Base-by-base conservation (phyloP, 352 stramenopile species). In the Saprolegnia diclina region DNA sequence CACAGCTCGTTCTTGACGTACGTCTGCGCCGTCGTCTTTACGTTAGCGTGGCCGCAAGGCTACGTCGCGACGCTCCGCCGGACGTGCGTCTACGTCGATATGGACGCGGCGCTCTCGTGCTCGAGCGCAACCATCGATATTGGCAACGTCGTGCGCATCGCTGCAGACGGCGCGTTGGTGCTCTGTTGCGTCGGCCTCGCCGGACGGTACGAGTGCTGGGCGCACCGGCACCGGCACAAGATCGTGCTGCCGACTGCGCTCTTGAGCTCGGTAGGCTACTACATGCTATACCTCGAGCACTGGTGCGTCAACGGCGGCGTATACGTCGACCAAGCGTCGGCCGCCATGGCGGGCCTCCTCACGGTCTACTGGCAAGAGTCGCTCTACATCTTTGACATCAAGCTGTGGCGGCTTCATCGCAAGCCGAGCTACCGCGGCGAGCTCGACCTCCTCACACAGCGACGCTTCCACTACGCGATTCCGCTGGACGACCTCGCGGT, bases 61-160 rank as follows among this genome's bases (percentile, higher is more conserved):
- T 37, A 50, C 52, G 44, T 1, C 42, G 37, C 57, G 40, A 26
- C 16, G 46, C 40, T 55, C 40, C 29, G 38, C 63, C 86, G 73
- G 22, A 74, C 71, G 24, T 79, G 74, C 55, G 71, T 64, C 52
- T 81, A 66, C 54, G 77, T 56, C 5, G 74, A 48, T 24, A 63
- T 73, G n/a, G 81, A 78, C 24, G 76, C 65, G 50, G 56, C 37
- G 56, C 55, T 48, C 42, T 38, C 48, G 19, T 48, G 63, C 53
- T 53, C 22, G 5, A 56, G 19, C 40, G 53, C 26, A 4, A 19
- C 63, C 24, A 16, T 68, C 29, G 54, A 69, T 29, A 46, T 66
- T 45, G 35, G 70, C 48, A 32, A 29, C 32, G 4, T 67, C 63
- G 6, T 6, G 32, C 6, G 64, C 22, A 48, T 68, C 46, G 19